A percentile compares a stretch with the other conserved stretches of the same genome.
Conservation (phyloP, 768 basidiomycete species). For the Termitomyces eurrhizus region DNA sequence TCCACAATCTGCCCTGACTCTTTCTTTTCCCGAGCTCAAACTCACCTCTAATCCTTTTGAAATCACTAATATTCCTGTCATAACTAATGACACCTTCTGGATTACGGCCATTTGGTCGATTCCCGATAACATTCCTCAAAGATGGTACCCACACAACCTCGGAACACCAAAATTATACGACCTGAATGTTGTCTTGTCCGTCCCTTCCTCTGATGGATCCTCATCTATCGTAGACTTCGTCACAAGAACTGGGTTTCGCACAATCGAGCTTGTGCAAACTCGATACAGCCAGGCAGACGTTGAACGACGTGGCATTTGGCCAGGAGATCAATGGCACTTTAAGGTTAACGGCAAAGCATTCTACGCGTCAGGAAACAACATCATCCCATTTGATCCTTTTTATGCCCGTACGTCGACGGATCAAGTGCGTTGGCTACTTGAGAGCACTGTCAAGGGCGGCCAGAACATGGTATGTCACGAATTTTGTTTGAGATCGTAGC, state of each 20-base stretch:
- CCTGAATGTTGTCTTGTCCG: constrained; percentile 37
- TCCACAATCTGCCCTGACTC: constrained; percentile 30
- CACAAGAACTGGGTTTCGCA: constrained; percentile 55
- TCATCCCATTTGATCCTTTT: constrained; percentile 61
- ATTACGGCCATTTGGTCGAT: constrained; percentile 42
- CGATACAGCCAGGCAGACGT: constrained; percentile 44
- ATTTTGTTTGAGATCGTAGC: not conserved
- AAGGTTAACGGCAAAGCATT: constrained; percentile 54
- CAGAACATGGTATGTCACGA: constrained; percentile 53
- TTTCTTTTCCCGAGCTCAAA: constrained; percentile 46
- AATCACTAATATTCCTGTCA: constrained; percentile 18
- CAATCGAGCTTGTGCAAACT: constrained; percentile 47
- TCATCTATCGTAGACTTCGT: constrained; percentile 31
- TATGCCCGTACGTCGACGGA: constrained; percentile 48
- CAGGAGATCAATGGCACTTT: constrained; percentile 61
- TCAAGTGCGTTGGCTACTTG: constrained; percentile 49
- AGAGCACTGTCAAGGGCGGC: constrained; percentile 50
- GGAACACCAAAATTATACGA: constrained; percentile 54
- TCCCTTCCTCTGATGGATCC: constrained; percentile 12
- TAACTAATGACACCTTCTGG: constrained; percentile 31
- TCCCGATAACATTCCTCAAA: constrained; percentile 39
- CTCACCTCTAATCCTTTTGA: constrained; percentile 33
- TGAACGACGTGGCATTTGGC: constrained; percentile 43
- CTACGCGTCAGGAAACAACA: constrained; percentile 52
- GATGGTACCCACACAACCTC: constrained; percentile 56